Conservation (phyloP, 805 yeast genomes). For the Candida caryicola region DNA sequence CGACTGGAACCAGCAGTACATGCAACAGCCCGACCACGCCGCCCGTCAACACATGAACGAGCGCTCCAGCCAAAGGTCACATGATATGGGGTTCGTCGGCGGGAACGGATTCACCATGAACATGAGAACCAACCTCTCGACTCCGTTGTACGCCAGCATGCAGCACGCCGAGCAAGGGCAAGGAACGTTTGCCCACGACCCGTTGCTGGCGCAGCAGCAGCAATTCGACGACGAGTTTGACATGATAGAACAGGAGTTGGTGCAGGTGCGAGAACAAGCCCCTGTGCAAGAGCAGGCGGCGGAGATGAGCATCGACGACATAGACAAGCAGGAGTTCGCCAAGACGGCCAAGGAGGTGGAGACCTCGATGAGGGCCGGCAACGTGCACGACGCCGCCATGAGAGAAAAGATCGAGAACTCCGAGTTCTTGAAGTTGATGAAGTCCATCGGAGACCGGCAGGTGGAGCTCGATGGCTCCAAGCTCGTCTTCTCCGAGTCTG, state of each 20-base stretch:
- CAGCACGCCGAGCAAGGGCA: background rate
- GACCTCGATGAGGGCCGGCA: slow-evolving; percentile 17
- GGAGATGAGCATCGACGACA: slow-evolving; percentile 9
- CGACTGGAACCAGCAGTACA: slow-evolving; percentile 28
- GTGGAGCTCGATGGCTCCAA: slow-evolving; percentile 42
- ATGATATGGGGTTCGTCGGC: slow-evolving; percentile 2
- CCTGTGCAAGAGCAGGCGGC: slow-evolving; percentile 6
- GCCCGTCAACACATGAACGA: slow-evolving; percentile 6
- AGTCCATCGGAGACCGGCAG: slow-evolving; percentile 31
- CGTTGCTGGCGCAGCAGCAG: slow-evolving; percentile 7
- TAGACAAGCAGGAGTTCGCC: slow-evolving; percentile 38
- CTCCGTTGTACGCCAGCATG: slow-evolving; percentile 11
- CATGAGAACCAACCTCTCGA: slow-evolving; percentile 19
- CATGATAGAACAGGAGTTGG: slow-evolving; percentile 29
- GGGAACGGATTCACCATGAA: slow-evolving; percentile 11
- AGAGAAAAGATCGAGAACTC: slow-evolving; percentile 33
- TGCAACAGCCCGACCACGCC: slow-evolving; percentile 14
- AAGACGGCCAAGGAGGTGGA: slow-evolving; percentile 37
- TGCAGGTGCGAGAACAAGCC: slow-evolving; percentile 5
- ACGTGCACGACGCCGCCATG: slow-evolving; percentile 12
- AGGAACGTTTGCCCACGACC: slow-evolving; percentile 1
- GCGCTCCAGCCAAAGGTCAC: slow-evolving; percentile 8
- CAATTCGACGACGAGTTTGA: slow-evolving; percentile 33
- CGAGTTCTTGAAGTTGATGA: slow-evolving; percentile 39
- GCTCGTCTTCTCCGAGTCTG: slow-evolving; percentile 26